Base-by-base conservation (phyloP, 2,329 filamentous ascomycete species). In the Diaporthe sp. region DNA sequence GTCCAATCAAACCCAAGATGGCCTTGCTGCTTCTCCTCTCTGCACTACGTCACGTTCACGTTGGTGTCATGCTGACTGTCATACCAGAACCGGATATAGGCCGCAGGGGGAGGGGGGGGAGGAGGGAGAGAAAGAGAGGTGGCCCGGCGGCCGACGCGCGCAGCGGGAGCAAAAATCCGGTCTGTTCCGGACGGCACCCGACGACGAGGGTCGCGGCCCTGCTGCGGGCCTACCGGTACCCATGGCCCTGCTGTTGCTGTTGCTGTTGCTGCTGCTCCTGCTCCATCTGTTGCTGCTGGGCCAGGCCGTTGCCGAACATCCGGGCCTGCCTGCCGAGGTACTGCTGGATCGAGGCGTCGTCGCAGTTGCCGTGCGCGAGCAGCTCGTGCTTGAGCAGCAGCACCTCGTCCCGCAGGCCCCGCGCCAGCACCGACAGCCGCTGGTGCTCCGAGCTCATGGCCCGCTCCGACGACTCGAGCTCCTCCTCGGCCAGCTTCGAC, bases 381-480 rank as follows among this genome's bases (percentile, higher is more conserved):
- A 84, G 71, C 76, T 82, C 79, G 51, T 78, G 77, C 67, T 82
- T 83, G 71, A 83, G 79, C n/a, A 28, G 42, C n/a, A 82, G 78
- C 15, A 83, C 78, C 75, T 84, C 82, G 34, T 81, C 79, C 22
- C 73, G 74, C 20, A 84, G 80, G 22, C 73, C 73, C 20, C 74
- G 34, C 1, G 75, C 80, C 51, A 77, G 72, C 2, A 77, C 78
- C 22, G 75, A 51, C 4, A 84, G 79, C 20, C 71, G 53, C 4
- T 74, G 65, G 42, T 78, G 78, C 67, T 78, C 76, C 12, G 70
- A 55, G 22, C 76, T 75, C 22, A 78, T 71, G 1, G 71, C 74
- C 4, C 74, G 71, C 67, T 81, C 81, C 10, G 79, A 75, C 34
- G 79, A 78, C 71, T 82, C 78, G 12, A 83, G 78, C 34, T 80